Conservation (phyloP, 306 rosid genomes). For the Castanea crenata region DNA sequence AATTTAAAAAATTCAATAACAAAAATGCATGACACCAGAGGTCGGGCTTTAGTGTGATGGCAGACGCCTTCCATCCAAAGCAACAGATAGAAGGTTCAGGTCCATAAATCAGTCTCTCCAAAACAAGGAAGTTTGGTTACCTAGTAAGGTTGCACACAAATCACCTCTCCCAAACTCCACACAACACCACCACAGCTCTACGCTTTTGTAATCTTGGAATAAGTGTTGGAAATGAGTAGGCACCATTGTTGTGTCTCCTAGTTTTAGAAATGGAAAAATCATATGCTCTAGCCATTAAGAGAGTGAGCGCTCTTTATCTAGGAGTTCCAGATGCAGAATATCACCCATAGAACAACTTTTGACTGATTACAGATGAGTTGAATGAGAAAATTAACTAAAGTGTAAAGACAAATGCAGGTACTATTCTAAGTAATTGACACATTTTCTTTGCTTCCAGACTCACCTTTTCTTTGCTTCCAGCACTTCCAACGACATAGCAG, state of each 20-base stretch:
- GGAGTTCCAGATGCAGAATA: not conserved
- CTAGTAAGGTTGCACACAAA: too few relatives aligned
- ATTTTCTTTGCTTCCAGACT: not conserved
- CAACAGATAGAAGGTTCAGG: too few relatives aligned
- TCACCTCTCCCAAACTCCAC: too few relatives aligned
- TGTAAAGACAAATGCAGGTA: not conserved
- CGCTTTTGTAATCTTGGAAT: not conserved
- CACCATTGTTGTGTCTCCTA: not conserved
- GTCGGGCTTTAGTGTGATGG: too few relatives aligned
- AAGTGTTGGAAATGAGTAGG: not conserved
- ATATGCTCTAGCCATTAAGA: not conserved
- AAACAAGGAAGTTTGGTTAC: too few relatives aligned
- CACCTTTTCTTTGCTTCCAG: slow-evolving; percentile 41
- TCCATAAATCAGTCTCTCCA: too few relatives aligned
- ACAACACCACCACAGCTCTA: too few relatives aligned
- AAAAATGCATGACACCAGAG: too few relatives aligned
- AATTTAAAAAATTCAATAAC: too few relatives aligned
- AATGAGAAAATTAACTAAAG: not conserved
- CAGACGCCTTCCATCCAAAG: too few relatives aligned
- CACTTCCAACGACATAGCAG: slow-evolving; percentile 45
- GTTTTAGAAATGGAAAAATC: not conserved
- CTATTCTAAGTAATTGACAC: not conserved
- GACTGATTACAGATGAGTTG: not conserved
- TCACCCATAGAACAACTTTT: not conserved
- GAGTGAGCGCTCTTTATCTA: not conserved